Conservation (phyloP, 768 basidiomycete genomes). For the Suillus brevipes region DNA sequence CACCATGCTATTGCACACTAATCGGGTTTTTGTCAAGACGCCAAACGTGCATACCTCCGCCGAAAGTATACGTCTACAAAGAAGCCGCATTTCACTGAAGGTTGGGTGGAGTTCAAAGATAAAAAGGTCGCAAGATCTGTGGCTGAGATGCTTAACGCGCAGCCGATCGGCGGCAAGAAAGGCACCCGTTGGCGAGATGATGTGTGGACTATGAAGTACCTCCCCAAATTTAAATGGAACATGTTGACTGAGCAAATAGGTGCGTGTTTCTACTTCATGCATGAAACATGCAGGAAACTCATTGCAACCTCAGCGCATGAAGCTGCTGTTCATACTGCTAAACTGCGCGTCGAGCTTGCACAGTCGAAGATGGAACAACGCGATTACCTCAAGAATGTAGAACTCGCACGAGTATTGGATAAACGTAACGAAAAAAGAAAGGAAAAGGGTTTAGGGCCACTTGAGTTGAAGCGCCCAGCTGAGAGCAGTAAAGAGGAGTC, state of each 20-base stretch:
- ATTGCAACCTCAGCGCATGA: constrained; percentile 71
- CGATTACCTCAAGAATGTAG: constrained; percentile 92
- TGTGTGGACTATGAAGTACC: constrained; percentile 99
- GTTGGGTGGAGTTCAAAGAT: constrained; percentile 98
- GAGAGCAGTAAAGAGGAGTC: constrained; percentile 12
- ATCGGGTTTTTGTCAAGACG: constrained; percentile 46
- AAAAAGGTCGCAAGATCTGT: constrained; percentile 88
- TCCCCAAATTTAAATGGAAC: constrained; percentile 97
- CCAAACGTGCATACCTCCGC: constrained; percentile 84
- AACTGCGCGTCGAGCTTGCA: constrained; percentile 87
- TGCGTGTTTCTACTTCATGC: constrained; percentile 44
- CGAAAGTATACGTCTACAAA: constrained; percentile 81
- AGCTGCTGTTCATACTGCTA: constrained; percentile 82
- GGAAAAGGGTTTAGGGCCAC: constrained; percentile 54
- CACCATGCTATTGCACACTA: neutral
- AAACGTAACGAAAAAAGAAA: constrained; percentile 73
- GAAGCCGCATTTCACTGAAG: constrained; percentile 89
- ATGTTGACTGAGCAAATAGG: constrained; percentile 99
- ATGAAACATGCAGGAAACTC: constrained; percentile 8
- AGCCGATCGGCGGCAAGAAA: constrained; percentile 93
- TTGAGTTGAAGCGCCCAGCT: constrained; percentile 20
- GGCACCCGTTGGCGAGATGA: constrained; percentile 92
- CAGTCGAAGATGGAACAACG: constrained; percentile 87
- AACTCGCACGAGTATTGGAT: constrained; percentile 82
- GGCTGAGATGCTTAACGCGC: constrained; percentile 94